A percentile compares a stretch with the other conserved stretches of the same genome.
phyloP scores from a whole-genome alignment of 768 basidiomycete genomes.

The Chalciporus piperatus region DNA sequence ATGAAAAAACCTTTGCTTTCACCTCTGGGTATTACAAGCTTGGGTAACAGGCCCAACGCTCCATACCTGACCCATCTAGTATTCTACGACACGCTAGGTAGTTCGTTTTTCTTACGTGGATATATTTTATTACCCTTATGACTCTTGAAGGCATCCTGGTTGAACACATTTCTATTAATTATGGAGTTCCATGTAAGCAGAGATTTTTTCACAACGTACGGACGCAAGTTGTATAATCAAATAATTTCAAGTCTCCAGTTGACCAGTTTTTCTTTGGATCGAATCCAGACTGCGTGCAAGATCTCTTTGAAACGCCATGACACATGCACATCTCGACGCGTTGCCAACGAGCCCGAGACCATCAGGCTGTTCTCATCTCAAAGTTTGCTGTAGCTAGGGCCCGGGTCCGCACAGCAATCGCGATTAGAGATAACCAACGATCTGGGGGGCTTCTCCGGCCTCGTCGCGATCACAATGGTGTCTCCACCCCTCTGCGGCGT shows the following conservation, averaged over 20 bases:
- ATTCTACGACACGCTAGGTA: conserved; percentile 14
- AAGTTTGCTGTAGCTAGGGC: background rate
- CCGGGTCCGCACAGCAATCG: background rate
- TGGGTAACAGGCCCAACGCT: background rate
- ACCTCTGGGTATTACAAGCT: conserved; percentile 2
- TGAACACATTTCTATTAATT: conserved; percentile 13
- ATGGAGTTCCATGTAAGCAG: conserved; percentile 13
- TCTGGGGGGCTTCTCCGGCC: background rate
- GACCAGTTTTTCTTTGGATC: background rate
- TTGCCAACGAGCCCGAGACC: background rate
- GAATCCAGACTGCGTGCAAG: no score
- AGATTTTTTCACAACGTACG: conserved; percentile 8
- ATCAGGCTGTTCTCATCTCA: background rate
- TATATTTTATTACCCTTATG: conserved; percentile 31
- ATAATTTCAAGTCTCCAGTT: no score
- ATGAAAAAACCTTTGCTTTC: conserved; percentile 5
- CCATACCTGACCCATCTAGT: conserved; percentile 5
- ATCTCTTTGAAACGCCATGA: background rate
- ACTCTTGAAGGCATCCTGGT: conserved; percentile 15
- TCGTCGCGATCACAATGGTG: background rate
- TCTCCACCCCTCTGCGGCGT: background rate
- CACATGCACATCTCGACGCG: conserved; percentile 4
- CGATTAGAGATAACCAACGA: background rate
- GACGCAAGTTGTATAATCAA: background rate
- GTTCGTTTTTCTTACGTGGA: conserved; percentile 20